Conservation (phyloP, 306 rosid genomes). For the Lupinus albus region DNA sequence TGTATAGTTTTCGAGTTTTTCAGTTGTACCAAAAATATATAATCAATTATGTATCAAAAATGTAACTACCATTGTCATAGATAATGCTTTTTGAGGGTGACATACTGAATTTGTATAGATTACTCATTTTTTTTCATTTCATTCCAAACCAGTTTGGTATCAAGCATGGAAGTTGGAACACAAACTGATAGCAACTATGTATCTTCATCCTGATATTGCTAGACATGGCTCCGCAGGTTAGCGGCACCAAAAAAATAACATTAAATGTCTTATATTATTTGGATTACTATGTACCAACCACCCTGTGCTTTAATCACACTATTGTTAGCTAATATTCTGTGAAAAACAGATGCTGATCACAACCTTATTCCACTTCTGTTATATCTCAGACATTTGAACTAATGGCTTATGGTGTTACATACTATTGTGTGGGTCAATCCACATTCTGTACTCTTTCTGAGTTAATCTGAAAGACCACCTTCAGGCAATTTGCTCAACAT, state of each 20-base stretch:
- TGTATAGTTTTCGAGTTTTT: too few species aligned
- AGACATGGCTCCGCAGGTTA: too few species aligned
- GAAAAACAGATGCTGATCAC: constrained; percentile 29
- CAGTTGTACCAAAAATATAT: too few species aligned
- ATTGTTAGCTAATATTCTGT: constrained; percentile 8
- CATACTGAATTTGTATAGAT: too few species aligned
- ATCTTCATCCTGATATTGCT: too few species aligned
- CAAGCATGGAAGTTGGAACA: background rate
- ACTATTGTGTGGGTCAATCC: constrained; percentile 71
- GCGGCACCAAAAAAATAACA: too few species aligned
- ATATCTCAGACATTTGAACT: constrained; percentile 62
- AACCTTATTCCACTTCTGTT: background rate
- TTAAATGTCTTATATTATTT: too few species aligned
- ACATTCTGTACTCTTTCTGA: constrained; percentile 45
- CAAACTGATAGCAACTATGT: background rate
- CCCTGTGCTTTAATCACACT: background rate
- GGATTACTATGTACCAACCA: too few species aligned
- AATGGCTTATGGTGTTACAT: constrained; percentile 87
- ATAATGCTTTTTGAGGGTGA: too few species aligned
- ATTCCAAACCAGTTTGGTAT: background rate
- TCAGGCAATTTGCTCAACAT: constrained; percentile 61
- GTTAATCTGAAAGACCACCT: constrained; percentile 62
- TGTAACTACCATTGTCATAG: too few species aligned
- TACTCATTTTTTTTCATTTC: too few species aligned
- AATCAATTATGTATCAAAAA: too few species aligned